A percentile compares a stretch with the other conserved stretches of the same genome.
phyloP scores from a whole-genome alignment of 1,284 basidiomycete genomes.

The Trichosporon sp. region DNA sequence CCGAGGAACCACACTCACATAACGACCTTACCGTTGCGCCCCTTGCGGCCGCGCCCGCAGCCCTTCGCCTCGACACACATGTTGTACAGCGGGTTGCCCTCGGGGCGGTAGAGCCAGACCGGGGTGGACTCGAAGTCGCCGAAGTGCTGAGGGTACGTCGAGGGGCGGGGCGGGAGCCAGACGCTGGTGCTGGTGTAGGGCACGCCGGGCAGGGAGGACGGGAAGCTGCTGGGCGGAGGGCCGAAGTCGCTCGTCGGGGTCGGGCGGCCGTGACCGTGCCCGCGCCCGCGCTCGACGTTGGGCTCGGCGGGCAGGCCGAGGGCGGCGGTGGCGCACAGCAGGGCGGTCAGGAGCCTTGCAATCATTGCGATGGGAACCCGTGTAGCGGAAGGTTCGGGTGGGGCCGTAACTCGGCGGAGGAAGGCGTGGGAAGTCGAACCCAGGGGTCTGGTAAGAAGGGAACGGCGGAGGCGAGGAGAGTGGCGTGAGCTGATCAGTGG shows the following conservation, averaged over 20 bases:
- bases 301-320: not conserved
- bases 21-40: not conserved
- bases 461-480: not conserved
- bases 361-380: not conserved
- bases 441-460: not conserved
- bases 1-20: not conserved
- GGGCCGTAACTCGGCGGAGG: not conserved
- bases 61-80: slow-evolving; percentile 1
- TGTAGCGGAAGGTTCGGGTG: not conserved
- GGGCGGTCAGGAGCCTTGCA: not conserved
- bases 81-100: slow-evolving; percentile 2
- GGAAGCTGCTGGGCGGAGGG: not conserved
- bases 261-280: not conserved
- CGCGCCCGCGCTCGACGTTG: not conserved
- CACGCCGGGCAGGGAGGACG: not conserved
- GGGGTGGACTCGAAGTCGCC: slow-evolving; percentile 2
- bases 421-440: not conserved
- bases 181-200: not conserved
- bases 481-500: not conserved
- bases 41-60: not conserved
- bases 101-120: not conserved
- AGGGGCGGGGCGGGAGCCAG: not conserved
- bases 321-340: not conserved
- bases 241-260: not conserved
- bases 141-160: not conserved